phyloP scores from a whole-genome alignment of 75 land plant species.

The Sequoiadendron giganteum region DNA sequence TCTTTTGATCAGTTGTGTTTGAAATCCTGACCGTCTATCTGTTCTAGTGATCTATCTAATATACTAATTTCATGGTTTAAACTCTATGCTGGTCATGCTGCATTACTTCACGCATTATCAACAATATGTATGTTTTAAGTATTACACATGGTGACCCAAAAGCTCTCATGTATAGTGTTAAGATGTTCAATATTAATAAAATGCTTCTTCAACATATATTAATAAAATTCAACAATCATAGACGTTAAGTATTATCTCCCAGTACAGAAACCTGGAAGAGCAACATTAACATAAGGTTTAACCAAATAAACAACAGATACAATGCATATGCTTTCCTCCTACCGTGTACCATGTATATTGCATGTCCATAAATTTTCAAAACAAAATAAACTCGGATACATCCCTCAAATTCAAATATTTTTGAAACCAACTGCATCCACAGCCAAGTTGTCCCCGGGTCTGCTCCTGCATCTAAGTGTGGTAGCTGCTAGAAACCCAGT shows the following conservation, averaged over 20 bases:
- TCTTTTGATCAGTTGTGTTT: background rate
- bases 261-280: background rate
- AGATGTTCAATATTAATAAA: background rate
- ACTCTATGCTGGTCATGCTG: background rate
- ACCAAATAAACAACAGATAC: background rate
- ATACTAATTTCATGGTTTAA: background rate
- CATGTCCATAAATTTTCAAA: background rate
- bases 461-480: background rate
- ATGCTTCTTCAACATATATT: background rate
- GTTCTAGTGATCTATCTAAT: background rate
- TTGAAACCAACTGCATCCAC: background rate
- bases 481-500: slow-evolving; percentile 1
- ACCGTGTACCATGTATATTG: background rate
- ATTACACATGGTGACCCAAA: background rate
- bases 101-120: no score
- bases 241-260: background rate
- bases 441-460: background rate
- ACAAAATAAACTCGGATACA: background rate
- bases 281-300: background rate
- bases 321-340: background rate
- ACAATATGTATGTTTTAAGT: background rate
- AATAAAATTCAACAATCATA: background rate
- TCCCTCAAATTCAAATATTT: background rate
- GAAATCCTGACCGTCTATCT: background rate
- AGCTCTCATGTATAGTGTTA: background rate